Evolutionary conservation across 768 basidiomycete species (phyloP).

Genomic region (Ramaria sp.): DNA sequence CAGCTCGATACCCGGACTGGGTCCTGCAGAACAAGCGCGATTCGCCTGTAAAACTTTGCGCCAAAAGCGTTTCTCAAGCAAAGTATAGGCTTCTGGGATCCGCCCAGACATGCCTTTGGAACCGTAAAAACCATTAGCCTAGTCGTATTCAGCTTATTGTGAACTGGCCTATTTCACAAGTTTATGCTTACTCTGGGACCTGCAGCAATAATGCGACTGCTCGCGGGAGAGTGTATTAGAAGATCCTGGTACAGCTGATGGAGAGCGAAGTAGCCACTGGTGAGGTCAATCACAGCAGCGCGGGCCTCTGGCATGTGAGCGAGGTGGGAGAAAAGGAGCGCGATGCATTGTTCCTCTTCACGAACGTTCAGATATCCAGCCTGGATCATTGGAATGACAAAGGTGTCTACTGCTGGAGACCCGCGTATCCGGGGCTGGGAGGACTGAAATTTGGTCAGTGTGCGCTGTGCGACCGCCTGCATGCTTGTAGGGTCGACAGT

Average conservation of each 20-base stretch:
- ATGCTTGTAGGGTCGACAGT: constrained; percentile 61
- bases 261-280: constrained; percentile 92
- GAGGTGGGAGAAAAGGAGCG: constrained; percentile 46
- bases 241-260: constrained; percentile 71
- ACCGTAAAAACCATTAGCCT: constrained; percentile 96
- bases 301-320: constrained; percentile 11
- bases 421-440: constrained; percentile 16
- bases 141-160: neutral
- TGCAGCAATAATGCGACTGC: constrained; percentile 71
- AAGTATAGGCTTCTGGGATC: constrained; percentile 92
- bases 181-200: constrained; percentile 57
- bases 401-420: constrained; percentile 27
- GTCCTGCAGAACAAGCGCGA: constrained; percentile 10
- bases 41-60: constrained; percentile 10
- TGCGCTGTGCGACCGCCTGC: constrained; percentile 44
- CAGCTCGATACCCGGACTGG: constrained; percentile 48
- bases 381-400: constrained; percentile 78
- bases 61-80: constrained; percentile 75
- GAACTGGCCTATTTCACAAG: constrained; percentile 1
- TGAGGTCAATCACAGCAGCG: constrained; percentile 51
- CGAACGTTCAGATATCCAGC: constrained; percentile 79
- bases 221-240: constrained; percentile 42
- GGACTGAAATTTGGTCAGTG: constrained; percentile 52
- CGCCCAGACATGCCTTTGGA: constrained; percentile 84
- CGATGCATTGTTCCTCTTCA: constrained; percentile 68